A percentile compares a stretch with the other conserved stretches of the same genome.
These are phyloP conservation scores for Russula emetica DNA, from an alignment of 768 basidiomycete species.

Conservation along the genomic window DNA sequence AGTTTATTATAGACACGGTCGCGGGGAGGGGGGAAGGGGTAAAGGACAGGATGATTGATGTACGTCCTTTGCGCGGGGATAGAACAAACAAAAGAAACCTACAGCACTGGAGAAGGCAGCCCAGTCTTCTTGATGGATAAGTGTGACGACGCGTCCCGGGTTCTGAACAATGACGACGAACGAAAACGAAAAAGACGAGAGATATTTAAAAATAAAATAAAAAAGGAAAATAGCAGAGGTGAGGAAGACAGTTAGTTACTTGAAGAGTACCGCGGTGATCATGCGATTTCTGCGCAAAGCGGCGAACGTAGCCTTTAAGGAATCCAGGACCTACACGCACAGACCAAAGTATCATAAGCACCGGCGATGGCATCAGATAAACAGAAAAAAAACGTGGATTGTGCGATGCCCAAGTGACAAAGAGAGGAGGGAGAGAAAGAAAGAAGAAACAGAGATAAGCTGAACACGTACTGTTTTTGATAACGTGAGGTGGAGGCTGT, in stretches of 20 bases:
- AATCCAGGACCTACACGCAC: conserved; percentile 70
- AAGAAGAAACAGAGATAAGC: not conserved
- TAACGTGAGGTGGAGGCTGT: conserved; percentile 80
- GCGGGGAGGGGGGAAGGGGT: too few relatives aligned
- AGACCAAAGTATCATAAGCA: too few relatives aligned
- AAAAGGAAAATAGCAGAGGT: not conserved
- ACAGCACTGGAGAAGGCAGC: conserved; percentile 66
- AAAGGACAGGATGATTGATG: too few relatives aligned
- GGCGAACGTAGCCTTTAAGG: conserved; percentile 83
- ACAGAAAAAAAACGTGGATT: not conserved
- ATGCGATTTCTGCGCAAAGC: conserved; percentile 88
- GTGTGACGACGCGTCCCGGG: conserved; percentile 86
- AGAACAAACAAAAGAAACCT: conserved; percentile 28
- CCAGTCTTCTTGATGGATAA: conserved; percentile 89
- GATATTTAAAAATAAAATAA: too few relatives aligned
- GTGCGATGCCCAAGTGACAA: too few relatives aligned
- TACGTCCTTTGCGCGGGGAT: not conserved
- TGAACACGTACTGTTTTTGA: conserved; percentile 54
- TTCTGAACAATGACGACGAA: conserved; percentile 39
- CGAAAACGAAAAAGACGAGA: not conserved
- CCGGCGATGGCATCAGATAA: too few relatives aligned
- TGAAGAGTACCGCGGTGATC: conserved; percentile 91
- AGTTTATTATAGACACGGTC: too few relatives aligned
- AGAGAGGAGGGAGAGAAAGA: not conserved
- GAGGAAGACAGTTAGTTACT: conserved; percentile 37